These are phyloP conservation scores for Pseudoneurospora amorphoporcata DNA, from an alignment of 495 filamentous ascomycete genomes.

Conservation along the genomic window DNA sequence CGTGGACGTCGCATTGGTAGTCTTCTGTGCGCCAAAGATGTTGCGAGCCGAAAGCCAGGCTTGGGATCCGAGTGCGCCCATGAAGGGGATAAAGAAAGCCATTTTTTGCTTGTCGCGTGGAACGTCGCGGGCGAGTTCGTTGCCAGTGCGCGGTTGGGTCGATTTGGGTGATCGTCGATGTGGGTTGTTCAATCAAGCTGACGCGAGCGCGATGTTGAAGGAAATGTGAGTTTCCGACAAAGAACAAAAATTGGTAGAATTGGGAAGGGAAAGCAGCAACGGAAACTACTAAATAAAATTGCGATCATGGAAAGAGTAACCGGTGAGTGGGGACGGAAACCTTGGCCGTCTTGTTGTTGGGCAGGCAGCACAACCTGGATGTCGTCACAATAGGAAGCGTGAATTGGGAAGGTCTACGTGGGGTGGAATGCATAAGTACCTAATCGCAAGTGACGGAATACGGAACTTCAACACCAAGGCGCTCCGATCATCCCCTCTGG, in stretches of 20 bases:
- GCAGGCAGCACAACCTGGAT: not conserved
- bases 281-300: not conserved
- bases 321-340: not conserved
- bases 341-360: not conserved
- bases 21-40: not conserved
- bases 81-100: not conserved
- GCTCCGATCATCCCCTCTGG: not conserved
- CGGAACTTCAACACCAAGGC: not conserved
- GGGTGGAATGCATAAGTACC: not conserved
- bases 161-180: not conserved
- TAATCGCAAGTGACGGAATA: not conserved
- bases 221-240: not conserved
- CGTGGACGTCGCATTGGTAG: not conserved
- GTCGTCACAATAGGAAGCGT: not conserved
- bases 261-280: not conserved
- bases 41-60: not conserved
- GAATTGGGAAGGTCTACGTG: not conserved
- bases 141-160: not conserved
- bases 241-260: not conserved
- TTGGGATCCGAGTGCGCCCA: not conserved
- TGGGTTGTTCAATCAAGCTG: not conserved
- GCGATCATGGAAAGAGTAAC: not conserved
- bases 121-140: not conserved
- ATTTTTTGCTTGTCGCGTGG: not conserved
- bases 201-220: not conserved